Evolutionary conservation across 768 basidiomycete species (phyloP).

Genomic region (Pulveroboletus frians): DNA sequence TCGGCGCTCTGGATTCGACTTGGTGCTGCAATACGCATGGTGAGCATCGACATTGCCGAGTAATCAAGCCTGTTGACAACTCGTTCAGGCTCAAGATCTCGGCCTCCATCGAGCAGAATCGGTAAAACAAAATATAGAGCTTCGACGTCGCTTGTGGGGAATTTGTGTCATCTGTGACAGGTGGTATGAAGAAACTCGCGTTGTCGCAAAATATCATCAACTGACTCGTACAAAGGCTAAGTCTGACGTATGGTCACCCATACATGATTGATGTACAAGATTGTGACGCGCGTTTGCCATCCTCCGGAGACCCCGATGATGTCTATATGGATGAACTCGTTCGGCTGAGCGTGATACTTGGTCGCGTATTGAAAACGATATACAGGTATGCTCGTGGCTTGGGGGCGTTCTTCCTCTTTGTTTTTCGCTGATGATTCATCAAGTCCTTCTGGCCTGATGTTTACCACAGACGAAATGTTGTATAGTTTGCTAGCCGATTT

Average conservation of each 20-base stretch:
- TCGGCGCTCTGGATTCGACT: slow-evolving; percentile 83
- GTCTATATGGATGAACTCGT: slow-evolving; percentile 89
- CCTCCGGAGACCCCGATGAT: slow-evolving; percentile 74
- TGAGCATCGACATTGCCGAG: slow-evolving; percentile 33
- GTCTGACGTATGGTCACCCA: slow-evolving; percentile 87
- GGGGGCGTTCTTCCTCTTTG: background rate
- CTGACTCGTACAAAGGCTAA: slow-evolving; percentile 50
- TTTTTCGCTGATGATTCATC: slow-evolving; percentile 1
- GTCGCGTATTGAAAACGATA: slow-evolving; percentile 86
- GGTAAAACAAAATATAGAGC: slow-evolving; percentile 76
- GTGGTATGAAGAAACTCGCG: slow-evolving; percentile 51
- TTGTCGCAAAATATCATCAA: background rate
- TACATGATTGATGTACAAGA: slow-evolving; percentile 96
- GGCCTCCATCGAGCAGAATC: slow-evolving; percentile 92
- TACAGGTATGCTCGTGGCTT: slow-evolving; percentile 57
- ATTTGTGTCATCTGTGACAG: slow-evolving; percentile 92
- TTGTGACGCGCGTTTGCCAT: slow-evolving; percentile 91
- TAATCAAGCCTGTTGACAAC: slow-evolving; percentile 13
- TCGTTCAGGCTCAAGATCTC: slow-evolving; percentile 83
- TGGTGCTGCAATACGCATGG: slow-evolving; percentile 91
- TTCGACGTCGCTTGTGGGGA: slow-evolving; percentile 88
- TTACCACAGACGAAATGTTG: slow-evolving; percentile 78
- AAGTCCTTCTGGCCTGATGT: slow-evolving; percentile 83
- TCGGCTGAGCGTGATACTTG: slow-evolving; percentile 85
- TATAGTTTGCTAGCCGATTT: slow-evolving; percentile 58